Percentiles rank a stretch among this genome's conserved stretches.
Evolutionary conservation across 345 rosid species (phyloP).

Genomic region (Gynandropsis gynandra): DNA sequence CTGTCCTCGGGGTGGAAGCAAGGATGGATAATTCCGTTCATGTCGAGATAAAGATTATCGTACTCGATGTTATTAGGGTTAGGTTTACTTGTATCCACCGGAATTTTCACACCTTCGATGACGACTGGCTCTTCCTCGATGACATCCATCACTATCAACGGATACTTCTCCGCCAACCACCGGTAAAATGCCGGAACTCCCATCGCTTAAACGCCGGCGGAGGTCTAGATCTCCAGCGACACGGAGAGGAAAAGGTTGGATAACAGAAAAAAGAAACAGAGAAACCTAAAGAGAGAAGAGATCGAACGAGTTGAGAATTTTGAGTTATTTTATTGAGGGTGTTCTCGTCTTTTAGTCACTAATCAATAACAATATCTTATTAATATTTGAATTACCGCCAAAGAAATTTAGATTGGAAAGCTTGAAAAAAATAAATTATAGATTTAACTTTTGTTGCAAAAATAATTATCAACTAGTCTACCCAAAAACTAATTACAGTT

Average conservation of each 20-base stretch:
- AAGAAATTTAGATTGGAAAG: no score
- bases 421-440: no score
- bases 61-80: slow-evolving; percentile 79
- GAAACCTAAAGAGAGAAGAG: slow-evolving; percentile 9
- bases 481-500: no score
- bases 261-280: neutral
- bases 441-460: no score
- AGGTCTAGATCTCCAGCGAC: slow-evolving; percentile 13
- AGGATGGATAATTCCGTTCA: slow-evolving; percentile 98
- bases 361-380: no score
- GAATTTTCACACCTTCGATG: slow-evolving; percentile 69
- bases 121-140: slow-evolving; percentile 84
- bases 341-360: no score
- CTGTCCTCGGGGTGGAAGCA: slow-evolving; percentile 98
- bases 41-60: slow-evolving; percentile 93
- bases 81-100: slow-evolving; percentile 86
- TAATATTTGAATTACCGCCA: no score
- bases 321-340: no score
- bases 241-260: neutral
- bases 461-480: no score
- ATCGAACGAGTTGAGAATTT: neutral
- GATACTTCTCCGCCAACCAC: slow-evolving; percentile 97
- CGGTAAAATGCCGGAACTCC: slow-evolving; percentile 97
- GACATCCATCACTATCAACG: slow-evolving; percentile 66
- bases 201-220: slow-evolving; percentile 34